Percentiles rank a stretch among this genome's conserved stretches.
phyloP scores from a whole-genome alignment of 805 yeast species.

The Candida ulmi region DNA sequence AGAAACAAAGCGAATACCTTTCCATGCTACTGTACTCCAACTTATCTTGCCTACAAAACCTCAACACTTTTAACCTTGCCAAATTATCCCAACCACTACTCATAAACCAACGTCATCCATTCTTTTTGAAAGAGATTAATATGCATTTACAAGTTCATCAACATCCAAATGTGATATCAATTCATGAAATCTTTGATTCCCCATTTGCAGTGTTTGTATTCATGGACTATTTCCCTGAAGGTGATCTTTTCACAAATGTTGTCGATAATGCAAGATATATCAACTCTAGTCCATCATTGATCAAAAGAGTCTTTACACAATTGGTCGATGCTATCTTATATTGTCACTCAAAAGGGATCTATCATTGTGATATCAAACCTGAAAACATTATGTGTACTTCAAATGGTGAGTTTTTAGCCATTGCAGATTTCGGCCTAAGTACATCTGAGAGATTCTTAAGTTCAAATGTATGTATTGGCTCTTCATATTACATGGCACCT shows the following conservation, averaged over 20 bases:
- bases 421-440: slow-evolving; percentile 91
- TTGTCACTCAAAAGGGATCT: slow-evolving; percentile 79
- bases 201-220: slow-evolving; percentile 58
- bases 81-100: slow-evolving; percentile 14
- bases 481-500: slow-evolving; percentile 90
- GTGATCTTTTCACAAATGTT: slow-evolving; percentile 82
- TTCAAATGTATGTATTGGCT: slow-evolving; percentile 77
- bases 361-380: slow-evolving; percentile 93
- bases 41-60: slow-evolving; percentile 4
- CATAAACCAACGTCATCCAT: slow-evolving; percentile 21
- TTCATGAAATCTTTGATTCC: slow-evolving; percentile 65
- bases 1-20: slow-evolving; percentile 14
- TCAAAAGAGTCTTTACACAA: slow-evolving; percentile 63
- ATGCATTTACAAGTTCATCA: slow-evolving; percentile 69
- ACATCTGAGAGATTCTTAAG: slow-evolving; percentile 52
- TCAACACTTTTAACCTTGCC: slow-evolving; percentile 15
- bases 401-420: slow-evolving; percentile 48
- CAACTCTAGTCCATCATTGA: slow-evolving; percentile 40
- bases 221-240: slow-evolving; percentile 82
- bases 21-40: slow-evolving; percentile 4
- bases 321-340: slow-evolving; percentile 76
- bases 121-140: slow-evolving; percentile 54
- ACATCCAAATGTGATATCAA: slow-evolving; percentile 74
- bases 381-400: slow-evolving; percentile 75
- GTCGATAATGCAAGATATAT: slow-evolving; percentile 64